phyloP scores from a whole-genome alignment of 108 stramenopile species.

The Schizochytrium sp. region DNA sequence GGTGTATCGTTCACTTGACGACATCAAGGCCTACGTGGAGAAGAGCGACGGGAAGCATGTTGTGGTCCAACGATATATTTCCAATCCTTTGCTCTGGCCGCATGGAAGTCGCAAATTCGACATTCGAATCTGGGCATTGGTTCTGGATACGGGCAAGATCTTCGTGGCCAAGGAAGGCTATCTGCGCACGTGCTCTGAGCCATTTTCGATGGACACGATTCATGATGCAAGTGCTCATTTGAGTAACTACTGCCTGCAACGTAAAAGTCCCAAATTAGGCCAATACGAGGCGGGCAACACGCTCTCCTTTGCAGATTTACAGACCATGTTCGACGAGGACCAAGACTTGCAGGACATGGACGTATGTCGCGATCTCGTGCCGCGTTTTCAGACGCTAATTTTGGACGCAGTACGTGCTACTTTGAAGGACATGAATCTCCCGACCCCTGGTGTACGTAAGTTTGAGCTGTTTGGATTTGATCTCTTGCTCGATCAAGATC shows the following conservation, averaged over 20 bases:
- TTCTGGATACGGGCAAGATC: not conserved
- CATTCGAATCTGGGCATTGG: not conserved
- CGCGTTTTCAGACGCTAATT: not conserved
- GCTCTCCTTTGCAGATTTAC: not conserved
- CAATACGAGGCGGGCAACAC: not conserved
- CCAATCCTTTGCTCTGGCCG: not conserved
- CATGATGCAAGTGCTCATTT: not conserved
- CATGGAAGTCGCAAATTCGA: not conserved
- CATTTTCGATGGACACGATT: not conserved
- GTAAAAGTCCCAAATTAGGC: not conserved
- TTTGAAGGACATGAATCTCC: not conserved
- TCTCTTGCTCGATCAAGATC: not conserved
- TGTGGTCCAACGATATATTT: not conserved
- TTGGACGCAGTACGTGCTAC: not conserved
- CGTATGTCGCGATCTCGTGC: not conserved
- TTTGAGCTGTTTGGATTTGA: not conserved
- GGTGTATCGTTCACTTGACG: not conserved
- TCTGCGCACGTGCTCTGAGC: slow-evolving; percentile 12
- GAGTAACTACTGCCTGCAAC: not conserved
- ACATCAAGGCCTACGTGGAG: not conserved
- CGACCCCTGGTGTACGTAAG: not conserved
- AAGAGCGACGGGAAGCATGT: not conserved
- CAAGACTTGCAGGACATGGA: not conserved
- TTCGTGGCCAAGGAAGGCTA: not conserved
- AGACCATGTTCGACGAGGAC: not conserved